Evolutionary conservation across 768 basidiomycete genomes (phyloP).

Genomic region (Naganishia vishniacii): DNA sequence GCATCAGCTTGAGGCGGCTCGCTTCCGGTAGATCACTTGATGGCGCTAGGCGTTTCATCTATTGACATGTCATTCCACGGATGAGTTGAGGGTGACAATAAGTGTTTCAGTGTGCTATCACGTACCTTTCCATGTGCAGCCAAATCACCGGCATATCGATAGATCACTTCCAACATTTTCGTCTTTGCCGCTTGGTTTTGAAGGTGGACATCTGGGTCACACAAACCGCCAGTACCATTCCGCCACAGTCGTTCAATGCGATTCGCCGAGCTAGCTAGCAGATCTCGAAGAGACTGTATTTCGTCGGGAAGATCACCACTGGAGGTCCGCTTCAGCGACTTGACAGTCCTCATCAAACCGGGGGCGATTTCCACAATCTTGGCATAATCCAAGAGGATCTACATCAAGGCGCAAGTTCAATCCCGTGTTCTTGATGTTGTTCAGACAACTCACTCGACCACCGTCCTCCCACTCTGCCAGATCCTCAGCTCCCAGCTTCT

Average conservation of each 20-base stretch:
- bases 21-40: conserved; percentile 36
- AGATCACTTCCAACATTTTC: conserved; percentile 41
- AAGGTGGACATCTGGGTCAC: conserved; percentile 27
- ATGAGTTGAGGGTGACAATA: neutral
- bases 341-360: conserved; percentile 25
- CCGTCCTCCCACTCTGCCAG: conserved; percentile 75
- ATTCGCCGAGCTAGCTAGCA: conserved; percentile 39
- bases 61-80: neutral
- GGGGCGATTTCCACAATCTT: conserved; percentile 31
- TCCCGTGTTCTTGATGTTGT: neutral
- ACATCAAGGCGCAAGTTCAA: neutral
- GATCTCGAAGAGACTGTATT: conserved; percentile 25
- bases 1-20: conserved; percentile 41
- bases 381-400: conserved; percentile 40
- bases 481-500: conserved; percentile 57
- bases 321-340: neutral
- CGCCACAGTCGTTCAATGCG: conserved; percentile 6
- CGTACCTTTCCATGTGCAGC: conserved; percentile 30
- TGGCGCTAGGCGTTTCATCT: conserved; percentile 33
- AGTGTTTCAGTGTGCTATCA: neutral
- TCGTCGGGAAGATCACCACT: neutral
- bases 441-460: conserved; percentile 61
- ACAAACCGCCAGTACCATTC: neutral
- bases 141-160: conserved; percentile 33
- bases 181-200: conserved; percentile 36